Evolutionary conservation across 441 rosid genomes (phyloP).

Genomic region (Erysimum cheiri): DNA sequence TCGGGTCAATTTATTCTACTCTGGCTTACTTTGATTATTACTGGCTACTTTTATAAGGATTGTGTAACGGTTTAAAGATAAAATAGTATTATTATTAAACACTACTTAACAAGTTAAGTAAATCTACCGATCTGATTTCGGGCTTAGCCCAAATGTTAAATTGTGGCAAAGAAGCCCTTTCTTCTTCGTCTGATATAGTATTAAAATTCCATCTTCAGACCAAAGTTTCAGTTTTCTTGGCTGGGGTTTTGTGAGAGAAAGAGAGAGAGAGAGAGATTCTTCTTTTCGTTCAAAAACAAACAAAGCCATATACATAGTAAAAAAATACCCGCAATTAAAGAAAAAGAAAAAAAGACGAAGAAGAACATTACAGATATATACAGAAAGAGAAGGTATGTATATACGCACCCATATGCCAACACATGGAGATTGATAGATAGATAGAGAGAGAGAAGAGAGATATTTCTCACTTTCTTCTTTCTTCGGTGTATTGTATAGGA

Average conservation of each 20-base stretch:
- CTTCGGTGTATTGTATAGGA: conserved; percentile 2
- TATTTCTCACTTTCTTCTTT: conserved; percentile 38
- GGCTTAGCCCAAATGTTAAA: conserved; percentile 23
- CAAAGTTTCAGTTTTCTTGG: conserved; percentile 36
- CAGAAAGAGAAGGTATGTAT: conserved; percentile 43
- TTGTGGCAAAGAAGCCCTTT: conserved; percentile 40
- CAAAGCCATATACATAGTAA: no score
- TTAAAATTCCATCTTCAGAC: conserved; percentile 34
- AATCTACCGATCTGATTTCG: neutral
- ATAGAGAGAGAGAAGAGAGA: conserved; percentile 39
- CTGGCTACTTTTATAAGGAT: neutral
- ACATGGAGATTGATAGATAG: conserved; percentile 38
- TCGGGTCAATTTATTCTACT: neutral
- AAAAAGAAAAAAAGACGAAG: neutral
- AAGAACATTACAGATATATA: conserved; percentile 43
- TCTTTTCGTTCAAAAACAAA: conserved; percentile 32
- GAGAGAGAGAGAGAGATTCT: conserved; percentile 29
- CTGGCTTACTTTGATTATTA: neutral
- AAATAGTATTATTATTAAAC: no score
- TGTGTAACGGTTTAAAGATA: neutral
- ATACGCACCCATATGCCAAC: conserved; percentile 45
- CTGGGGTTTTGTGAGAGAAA: conserved; percentile 32
- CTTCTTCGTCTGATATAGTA: conserved; percentile 32
- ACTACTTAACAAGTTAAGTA: no score
- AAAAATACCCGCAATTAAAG: conserved; percentile 7